Conservation (phyloP, 2,329 filamentous ascomycete genomes). For the Colletotrichum aenigma region DNA sequence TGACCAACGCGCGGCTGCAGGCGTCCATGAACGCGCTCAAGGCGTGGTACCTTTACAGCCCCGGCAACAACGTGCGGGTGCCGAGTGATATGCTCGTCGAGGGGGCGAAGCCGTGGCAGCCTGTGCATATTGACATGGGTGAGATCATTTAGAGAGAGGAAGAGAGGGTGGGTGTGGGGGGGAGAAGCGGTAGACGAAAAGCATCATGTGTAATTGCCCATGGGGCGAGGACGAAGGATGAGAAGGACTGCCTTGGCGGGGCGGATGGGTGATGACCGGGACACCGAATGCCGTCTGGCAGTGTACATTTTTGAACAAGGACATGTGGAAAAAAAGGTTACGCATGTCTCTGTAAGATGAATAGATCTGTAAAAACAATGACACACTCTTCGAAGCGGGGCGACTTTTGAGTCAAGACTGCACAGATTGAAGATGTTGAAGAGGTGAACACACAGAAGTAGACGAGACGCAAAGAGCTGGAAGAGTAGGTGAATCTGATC, state of each 20-base stretch:
- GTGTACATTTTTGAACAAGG: constrained; percentile 20
- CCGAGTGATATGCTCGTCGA: constrained; percentile 73
- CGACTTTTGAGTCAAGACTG: background rate
- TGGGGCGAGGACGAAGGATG: background rate
- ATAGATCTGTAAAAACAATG: constrained; percentile 41
- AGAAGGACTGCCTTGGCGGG: background rate
- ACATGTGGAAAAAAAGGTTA: constrained; percentile 4
- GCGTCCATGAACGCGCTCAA: constrained; percentile 88
- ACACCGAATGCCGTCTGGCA: constrained; percentile 13
- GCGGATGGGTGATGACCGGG: background rate
- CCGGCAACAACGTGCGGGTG: constrained; percentile 65
- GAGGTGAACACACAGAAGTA: background rate
- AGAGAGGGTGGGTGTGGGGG: background rate
- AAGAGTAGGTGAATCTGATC: background rate
- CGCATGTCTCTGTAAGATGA: constrained; percentile 38
- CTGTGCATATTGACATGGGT: constrained; percentile 72
- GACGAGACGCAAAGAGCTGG: background rate
- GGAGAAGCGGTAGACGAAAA: background rate
- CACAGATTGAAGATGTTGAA: background rate
- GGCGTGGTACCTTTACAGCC: constrained; percentile 95
- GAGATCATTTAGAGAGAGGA: constrained; percentile 63
- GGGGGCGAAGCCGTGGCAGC: constrained; percentile 67
- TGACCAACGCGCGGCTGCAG: constrained; percentile 77
- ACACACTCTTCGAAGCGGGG: constrained; percentile 10
- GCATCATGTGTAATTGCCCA: constrained; percentile 11